These are phyloP conservation scores for Hypomontagnella monticulosa DNA, from an alignment of 495 filamentous ascomycete genomes.

Conservation along the genomic window DNA sequence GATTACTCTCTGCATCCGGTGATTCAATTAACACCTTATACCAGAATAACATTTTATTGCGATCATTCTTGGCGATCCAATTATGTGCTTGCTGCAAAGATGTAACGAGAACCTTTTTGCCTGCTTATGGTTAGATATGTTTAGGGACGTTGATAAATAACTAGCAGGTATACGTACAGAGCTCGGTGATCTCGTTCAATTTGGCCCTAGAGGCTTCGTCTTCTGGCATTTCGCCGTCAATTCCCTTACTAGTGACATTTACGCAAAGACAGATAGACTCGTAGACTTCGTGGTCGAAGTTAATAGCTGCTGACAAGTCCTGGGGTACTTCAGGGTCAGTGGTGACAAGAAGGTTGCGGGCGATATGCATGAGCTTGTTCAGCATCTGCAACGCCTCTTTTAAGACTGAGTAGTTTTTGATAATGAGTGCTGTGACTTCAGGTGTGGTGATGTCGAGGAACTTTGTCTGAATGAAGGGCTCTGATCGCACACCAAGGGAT, in stretches of 20 bases:
- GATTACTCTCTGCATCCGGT: constrained; percentile 52
- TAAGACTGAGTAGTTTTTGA: constrained; percentile 75
- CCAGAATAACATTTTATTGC: constrained; percentile 91
- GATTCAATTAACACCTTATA: constrained; percentile 70
- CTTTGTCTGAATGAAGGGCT: constrained; percentile 53
- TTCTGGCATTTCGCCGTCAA: constrained; percentile 81
- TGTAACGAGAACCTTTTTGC: constrained; percentile 90
- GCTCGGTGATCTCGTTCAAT: constrained; percentile 63
- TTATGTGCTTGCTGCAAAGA: constrained; percentile 92
- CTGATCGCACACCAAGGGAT: constrained; percentile 59
- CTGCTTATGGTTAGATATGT: constrained; percentile 51
- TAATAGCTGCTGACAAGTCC: constrained; percentile 80
- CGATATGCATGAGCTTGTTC: constrained; percentile 85
- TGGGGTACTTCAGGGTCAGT: constrained; percentile 79
- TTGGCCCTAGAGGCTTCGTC: constrained; percentile 65
- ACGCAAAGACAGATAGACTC: constrained; percentile 85
- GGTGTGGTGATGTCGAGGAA: constrained; percentile 61
- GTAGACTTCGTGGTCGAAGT: constrained; percentile 84
- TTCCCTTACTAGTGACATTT: constrained; percentile 87
- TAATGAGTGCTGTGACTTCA: constrained; percentile 77
- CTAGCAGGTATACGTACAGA: constrained; percentile 52
- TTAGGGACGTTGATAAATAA: background rate
- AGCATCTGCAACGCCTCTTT: constrained; percentile 84
- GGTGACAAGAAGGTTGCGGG: constrained; percentile 82
- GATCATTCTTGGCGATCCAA: constrained; percentile 89